A percentile compares a stretch with the other conserved stretches of the same genome.
These are phyloP conservation scores for Metarhizium anisopliae DNA, from an alignment of 2,329 filamentous ascomycete species.

Conservation along the genomic window DNA sequence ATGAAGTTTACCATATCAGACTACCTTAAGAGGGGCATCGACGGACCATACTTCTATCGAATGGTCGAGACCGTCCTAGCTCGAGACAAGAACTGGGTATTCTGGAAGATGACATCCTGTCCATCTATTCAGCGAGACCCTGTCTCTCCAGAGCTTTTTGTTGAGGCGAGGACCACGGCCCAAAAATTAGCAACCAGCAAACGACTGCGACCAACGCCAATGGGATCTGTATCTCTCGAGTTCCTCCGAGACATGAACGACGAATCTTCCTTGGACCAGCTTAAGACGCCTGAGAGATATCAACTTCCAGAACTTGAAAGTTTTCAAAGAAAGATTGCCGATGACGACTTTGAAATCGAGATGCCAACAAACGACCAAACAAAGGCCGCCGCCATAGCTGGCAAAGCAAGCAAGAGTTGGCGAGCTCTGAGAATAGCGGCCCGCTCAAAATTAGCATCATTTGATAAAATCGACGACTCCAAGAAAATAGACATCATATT, in stretches of 20 bases:
- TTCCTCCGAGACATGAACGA: slow-evolving; percentile 65
- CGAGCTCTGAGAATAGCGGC: slow-evolving; percentile 75
- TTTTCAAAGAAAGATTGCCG: slow-evolving; percentile 65
- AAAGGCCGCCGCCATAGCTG: slow-evolving; percentile 48
- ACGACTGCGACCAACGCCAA: slow-evolving; percentile 56
- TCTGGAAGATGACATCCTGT: slow-evolving; percentile 95
- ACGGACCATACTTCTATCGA: slow-evolving; percentile 88
- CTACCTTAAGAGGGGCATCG: slow-evolving; percentile 71
- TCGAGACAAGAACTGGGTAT: slow-evolving; percentile 96
- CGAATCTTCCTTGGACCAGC: slow-evolving; percentile 52
- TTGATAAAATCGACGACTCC: slow-evolving; percentile 82
- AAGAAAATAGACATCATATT: slow-evolving; percentile 58
- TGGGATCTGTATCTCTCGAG: slow-evolving; percentile 66
- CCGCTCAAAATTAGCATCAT: slow-evolving; percentile 61
- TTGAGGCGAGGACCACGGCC: slow-evolving; percentile 58
- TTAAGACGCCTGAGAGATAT: slow-evolving; percentile 59
- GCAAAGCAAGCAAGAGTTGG: slow-evolving; percentile 86
- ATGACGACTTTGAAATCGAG: slow-evolving; percentile 78
- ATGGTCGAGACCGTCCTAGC: slow-evolving; percentile 96
- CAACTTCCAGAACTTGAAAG: slow-evolving; percentile 59
- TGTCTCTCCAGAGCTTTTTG: slow-evolving; percentile 59
- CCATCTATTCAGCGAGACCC: slow-evolving; percentile 72
- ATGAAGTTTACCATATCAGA: slow-evolving; percentile 73
- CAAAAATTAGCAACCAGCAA: slow-evolving; percentile 61
- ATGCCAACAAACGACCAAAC: slow-evolving; percentile 60